Base-by-base conservation (phyloP, 495 filamentous ascomycete species). In the Saxophila tyrrhenica region DNA sequence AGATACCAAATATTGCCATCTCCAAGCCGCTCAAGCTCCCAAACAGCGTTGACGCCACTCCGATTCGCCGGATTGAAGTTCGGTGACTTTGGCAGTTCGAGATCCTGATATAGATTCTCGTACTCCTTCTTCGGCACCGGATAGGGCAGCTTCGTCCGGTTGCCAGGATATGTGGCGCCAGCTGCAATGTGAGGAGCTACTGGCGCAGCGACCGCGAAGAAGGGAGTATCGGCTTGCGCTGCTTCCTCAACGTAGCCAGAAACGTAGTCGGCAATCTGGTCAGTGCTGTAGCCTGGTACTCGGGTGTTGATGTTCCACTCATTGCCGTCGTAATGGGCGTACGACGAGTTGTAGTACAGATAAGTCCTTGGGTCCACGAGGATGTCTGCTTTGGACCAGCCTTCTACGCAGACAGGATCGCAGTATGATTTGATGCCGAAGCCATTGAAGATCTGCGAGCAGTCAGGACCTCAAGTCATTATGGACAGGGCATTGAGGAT, bases 331-430 rank as follows among this genome's bases (percentile, higher is more conserved):
- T 86, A 81, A 8, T 80, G 75, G 56, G 84, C 79, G 58, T 74
- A 85, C 11, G 72, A 78, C 11, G 76, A 69, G 63, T 85, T 85
- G 46, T 80, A 72, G 64, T 87, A 86, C 17, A 72, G 73, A 63
- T 87, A 87, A 0, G 84, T 86, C 60, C 72, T 79, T 0, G 84
- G 83, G 55, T 87, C 83, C 1, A 87, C 71, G 0, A 86, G 70
- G 48, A 87, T 84, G 60, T 86, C 81, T 39, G 76, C 75, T 39
- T 58, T 64, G 49, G 67, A 78, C 67, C 73, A 84, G 1, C 81
- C 82, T 2, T 65, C 72, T 0, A 72, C 64, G 59, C 69, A 74
- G 0, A 20, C n/a, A 7, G 83, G 83, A 10, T 46, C 50, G 44
- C 63, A 22, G 51, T 66, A 66, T 43, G 60, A 62, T 3, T 57